Evolutionary conservation across 1,284 basidiomycete species (phyloP), one percentile per base, ranked within the genome.

Genomic region (Cystobasidiaceae sp.): DNA sequence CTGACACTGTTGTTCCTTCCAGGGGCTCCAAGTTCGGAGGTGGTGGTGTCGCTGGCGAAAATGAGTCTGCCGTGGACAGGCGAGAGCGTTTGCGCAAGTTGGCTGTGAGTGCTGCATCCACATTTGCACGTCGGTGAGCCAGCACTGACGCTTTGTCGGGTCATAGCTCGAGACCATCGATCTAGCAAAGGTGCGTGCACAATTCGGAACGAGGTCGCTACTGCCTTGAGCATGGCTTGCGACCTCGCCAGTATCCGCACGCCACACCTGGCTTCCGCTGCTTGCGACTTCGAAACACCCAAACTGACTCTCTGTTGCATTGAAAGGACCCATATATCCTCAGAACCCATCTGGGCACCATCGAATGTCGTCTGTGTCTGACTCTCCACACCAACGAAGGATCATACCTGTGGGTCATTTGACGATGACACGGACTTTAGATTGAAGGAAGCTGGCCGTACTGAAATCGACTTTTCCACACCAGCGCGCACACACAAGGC

Each of bases 381-480:
- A 99, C 96, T 0, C 84, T 98, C 5, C 96, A 99, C 79, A 97
- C 96, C 25, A 98, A 98, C 76, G 96, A 99, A 80, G 96, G 96
- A 27, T 97, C 93, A 21, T 99, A 99, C 77, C 87, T 99, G 50
- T n/a, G n/a, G n/a, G n/a, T n/a, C n/a, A n/a, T n/a, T n/a, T n/a
- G n/a, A n/a, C n/a, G n/a, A n/a, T n/a, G n/a, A n/a, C n/a, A n/a
- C n/a, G n/a, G n/a, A n/a, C n/a, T n/a, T n/a, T n/a, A n/a, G n/a
- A n/a, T n/a, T n/a, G n/a, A n/a, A n/a, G n/a, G n/a, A n/a, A n/a
- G n/a, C n/a, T n/a, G n/a, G n/a, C n/a, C n/a, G n/a, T n/a, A n/a
- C n/a, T n/a, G n/a, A n/a, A n/a, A n/a, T n/a, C n/a, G n/a, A n/a
- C n/a, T n/a, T n/a, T n/a, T n/a, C n/a, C n/a, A n/a, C n/a, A n/a